Conservation (phyloP, 768 basidiomycete species). For the Roridomyces roridus region DNA sequence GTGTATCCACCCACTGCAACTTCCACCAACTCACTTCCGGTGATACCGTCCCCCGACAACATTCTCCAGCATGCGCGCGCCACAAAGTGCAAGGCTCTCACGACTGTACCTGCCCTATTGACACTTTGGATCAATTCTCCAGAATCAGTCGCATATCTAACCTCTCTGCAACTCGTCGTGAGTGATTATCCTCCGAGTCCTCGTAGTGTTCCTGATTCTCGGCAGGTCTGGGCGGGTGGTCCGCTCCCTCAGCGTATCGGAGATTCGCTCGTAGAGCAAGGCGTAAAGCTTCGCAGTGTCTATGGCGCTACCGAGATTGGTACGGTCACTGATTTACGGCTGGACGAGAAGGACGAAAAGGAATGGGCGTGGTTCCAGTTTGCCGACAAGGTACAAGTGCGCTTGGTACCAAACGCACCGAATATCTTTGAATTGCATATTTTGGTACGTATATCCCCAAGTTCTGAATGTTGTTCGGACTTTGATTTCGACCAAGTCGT, state of each 20-base stretch:
- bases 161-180: conserved; percentile 28
- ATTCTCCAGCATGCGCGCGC: conserved; percentile 23
- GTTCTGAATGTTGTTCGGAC: background rate
- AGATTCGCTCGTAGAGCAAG: background rate
- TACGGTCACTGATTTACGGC: background rate
- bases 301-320: conserved; percentile 4
- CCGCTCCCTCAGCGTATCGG: conserved; percentile 2
- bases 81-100: conserved; percentile 23
- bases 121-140: conserved; percentile 28
- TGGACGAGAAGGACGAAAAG: conserved; percentile 25
- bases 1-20: conserved; percentile 34
- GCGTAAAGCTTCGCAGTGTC: conserved; percentile 1
- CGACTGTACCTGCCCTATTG: conserved; percentile 30
- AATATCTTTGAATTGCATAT: conserved; percentile 39
- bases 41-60: conserved; percentile 28
- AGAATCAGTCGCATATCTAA: conserved; percentile 25
- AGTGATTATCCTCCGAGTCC: background rate
- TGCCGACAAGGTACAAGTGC: conserved; percentile 23
- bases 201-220: background rate
- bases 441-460: conserved; percentile 24
- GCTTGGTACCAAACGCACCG: conserved; percentile 37
- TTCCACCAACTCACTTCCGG: conserved; percentile 19
- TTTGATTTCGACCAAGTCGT: conserved; percentile 25
- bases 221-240: background rate
- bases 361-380: conserved; percentile 23